Base-by-base conservation (phyloP, 331 rosid species). In the Saraca asoca region DNA sequence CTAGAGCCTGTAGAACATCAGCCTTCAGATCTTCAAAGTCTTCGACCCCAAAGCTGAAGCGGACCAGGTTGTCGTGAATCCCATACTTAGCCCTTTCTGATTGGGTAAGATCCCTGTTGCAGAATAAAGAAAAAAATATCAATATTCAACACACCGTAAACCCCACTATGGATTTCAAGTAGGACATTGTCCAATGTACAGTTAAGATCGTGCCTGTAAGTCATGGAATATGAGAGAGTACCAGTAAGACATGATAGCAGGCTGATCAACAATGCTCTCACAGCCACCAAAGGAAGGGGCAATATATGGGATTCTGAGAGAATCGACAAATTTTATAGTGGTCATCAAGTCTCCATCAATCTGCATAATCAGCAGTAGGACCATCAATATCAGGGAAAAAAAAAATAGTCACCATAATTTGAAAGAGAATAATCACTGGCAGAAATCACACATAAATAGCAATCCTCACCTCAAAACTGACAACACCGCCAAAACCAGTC, bases 251-350 rank as follows among this genome's bases (percentile, higher is more conserved):
- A 91, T 88, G 52, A 86, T 83, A 14, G 97, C 97, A 58, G 96
- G 97, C 79, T 91, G 97, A 74, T 88, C 95, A 73, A 91, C 94
- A 50, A 88, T 87, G 82, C 97, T 91, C 72, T 91, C 97, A 67
- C 89, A 83, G 46, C 97, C 96, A 75, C 97, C 97, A 76, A 91
- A 91, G 43, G 97, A 91, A 7, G 97, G 96, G 48, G 97, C 96
- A 76, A 88, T 91, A 41, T 91, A 88, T 46, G 97, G 96, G 67
- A 91, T 91, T 76, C 75, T 88, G 46, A 91, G 80, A 9, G 97
- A 61, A 71, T n/a, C n/a, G n/a, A n/a, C n/a, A n/a, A n/a, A n/a
- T n/a, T n/a, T n/a, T n/a, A n/a, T n/a, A n/a, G n/a, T 83, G 48
- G 69, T 75, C 58, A 2, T 58, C 53, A 91, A 31, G 75, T 85